Evolutionary conservation across 192 early-diverging fungal genomes (phyloP).

Genomic region (Backusella morwellensis): DNA sequence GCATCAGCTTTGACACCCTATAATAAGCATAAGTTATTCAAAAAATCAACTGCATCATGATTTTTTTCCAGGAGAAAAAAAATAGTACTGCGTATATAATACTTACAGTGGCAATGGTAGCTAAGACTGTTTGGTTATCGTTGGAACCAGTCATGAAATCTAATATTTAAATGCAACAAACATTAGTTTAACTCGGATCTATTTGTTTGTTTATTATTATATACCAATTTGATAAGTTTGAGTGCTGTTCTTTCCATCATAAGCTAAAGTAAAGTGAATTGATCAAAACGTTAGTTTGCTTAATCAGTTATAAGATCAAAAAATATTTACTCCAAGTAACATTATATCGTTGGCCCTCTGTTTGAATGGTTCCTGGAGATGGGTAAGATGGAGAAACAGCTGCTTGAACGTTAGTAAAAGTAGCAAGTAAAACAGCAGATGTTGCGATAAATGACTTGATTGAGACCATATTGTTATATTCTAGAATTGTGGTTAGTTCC

Average conservation of each 20-base stretch:
- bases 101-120: constrained; percentile 34
- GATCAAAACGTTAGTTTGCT: not conserved
- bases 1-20: constrained; percentile 23
- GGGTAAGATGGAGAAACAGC: constrained; percentile 26
- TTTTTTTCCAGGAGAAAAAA: not conserved
- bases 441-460: not conserved
- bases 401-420: constrained; percentile 15
- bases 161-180: not conserved
- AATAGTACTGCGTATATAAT: not conserved
- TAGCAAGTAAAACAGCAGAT: constrained; percentile 15
- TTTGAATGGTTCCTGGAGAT: constrained; percentile 27
- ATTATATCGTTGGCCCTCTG: constrained; percentile 14
- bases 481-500: not conserved
- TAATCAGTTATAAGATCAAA: not conserved
- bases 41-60: not conserved
- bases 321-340: constrained; percentile 30
- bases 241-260: not conserved
- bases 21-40: not conserved
- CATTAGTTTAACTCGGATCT: not conserved
- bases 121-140: constrained; percentile 17
- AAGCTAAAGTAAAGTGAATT: not conserved
- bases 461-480: constrained; percentile 8
- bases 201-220: not conserved
- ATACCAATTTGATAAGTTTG: constrained; percentile 6
- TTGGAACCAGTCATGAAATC: constrained; percentile 45